Base-by-base conservation (phyloP, 192 early-diverging fungal species). In the Chytriomyces sp. region DNA sequence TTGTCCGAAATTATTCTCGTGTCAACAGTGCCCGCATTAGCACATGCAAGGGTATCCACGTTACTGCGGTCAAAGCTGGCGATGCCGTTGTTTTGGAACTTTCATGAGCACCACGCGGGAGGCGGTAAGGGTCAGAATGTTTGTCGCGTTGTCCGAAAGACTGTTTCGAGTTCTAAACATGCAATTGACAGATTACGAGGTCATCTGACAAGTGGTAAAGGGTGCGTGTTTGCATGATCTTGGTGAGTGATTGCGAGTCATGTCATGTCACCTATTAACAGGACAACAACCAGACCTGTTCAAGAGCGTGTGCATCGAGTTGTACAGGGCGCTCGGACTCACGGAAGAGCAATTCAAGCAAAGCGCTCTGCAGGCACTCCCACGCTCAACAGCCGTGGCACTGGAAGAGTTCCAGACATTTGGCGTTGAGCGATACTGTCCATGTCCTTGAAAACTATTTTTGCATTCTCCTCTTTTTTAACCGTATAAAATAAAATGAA, bases 1-100 rank as follows among this genome's bases (percentile, higher is more conserved):
- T 77, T 98, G n/a, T n/a, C n/a, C n/a, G 65, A 75, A 49, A 66
- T 26, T 0, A 8, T 75, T 47, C 10, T 75, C 9, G 47, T 75
- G 44, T 45, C 73, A 6, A 63, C 45, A 45, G n/a, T 75, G 64
- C n/a, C 63, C 7, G 73, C 62, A 66, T 65, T 66, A 48, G 1
- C 63, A 6, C 50, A 46, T 3, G 28, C 11, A 9, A 35, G 73
- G 23, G 43, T 66, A 23, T n/a, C 61, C 11, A 50, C 48, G 6
- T 48, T 75, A 10, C 48, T 75, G 10, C 8, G 18, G 16, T 50
- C 73, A 75, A 65, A 20, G 10, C 4, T 75, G n/a, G 13, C 65
- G 13, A 8, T 75, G 64, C 11, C 61, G 7, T 62, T 45, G 18
- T 28, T 35, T 28, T 75, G 61, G 61, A 62, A 66, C 44, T 66